These are phyloP conservation scores for Lentinula boryana DNA, from an alignment of 768 basidiomycete genomes.

Conservation along the genomic window DNA sequence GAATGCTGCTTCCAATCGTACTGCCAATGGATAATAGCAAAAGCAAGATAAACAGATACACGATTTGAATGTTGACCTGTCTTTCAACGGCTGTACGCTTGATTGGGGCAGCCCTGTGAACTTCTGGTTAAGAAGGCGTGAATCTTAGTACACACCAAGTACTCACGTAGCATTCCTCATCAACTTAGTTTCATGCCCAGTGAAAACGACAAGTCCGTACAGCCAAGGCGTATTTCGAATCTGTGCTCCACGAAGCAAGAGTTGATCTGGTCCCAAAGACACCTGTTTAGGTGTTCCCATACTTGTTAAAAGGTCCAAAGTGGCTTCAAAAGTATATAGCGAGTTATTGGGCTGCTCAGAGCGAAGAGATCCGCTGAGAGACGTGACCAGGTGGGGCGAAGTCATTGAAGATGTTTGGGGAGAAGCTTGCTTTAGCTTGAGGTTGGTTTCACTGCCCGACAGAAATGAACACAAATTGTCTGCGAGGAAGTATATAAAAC, in stretches of 20 bases:
- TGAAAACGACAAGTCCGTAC: conserved; percentile 90
- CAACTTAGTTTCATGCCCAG: conserved; percentile 96
- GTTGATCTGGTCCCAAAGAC: conserved; percentile 91
- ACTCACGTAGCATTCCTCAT: conserved; percentile 97
- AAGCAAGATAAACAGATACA: conserved; percentile 87
- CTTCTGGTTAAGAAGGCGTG: not conserved
- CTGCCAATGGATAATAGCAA: conserved; percentile 86
- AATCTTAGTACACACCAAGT: not conserved
- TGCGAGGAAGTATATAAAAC: conserved; percentile 8
- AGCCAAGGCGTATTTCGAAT: conserved; percentile 95
- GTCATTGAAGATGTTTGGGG: conserved; percentile 74
- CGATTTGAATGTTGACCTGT: conserved; percentile 94
- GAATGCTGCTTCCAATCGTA: conserved; percentile 87
- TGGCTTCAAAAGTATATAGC: conserved; percentile 91
- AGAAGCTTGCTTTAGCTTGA: conserved; percentile 97
- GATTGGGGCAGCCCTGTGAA: conserved; percentile 84
- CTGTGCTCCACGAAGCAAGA: conserved; percentile 92
- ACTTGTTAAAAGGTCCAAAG: conserved; percentile 56
- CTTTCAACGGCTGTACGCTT: conserved; percentile 94
- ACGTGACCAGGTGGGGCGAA: conserved; percentile 65
- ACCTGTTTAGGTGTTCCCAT: conserved; percentile 68
- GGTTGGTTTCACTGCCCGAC: conserved; percentile 78
- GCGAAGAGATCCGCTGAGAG: conserved; percentile 77
- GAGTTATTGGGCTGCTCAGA: conserved; percentile 98
- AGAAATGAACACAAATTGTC: not conserved